A percentile compares a stretch with the other conserved stretches of the same genome.
These are phyloP conservation scores for Termitomyces titanicus DNA, from an alignment of 768 basidiomycete genomes.

Conservation along the genomic window DNA sequence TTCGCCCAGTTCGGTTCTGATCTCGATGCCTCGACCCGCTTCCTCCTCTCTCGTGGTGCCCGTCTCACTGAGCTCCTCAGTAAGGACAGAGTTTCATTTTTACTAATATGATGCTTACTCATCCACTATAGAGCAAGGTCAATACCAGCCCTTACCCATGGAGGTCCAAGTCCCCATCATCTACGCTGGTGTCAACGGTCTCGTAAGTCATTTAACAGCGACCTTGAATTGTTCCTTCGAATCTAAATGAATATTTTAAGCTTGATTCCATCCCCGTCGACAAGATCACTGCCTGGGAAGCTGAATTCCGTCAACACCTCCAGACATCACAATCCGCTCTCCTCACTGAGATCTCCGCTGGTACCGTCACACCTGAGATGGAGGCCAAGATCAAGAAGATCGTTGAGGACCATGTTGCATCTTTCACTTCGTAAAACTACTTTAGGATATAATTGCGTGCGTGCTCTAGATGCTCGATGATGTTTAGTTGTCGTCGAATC, in stretches of 20 bases:
- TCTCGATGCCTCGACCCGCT: slow-evolving; percentile 98
- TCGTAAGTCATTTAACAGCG: slow-evolving; percentile 47
- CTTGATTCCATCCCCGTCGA: slow-evolving; percentile 96
- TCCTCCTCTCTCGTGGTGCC: slow-evolving; percentile 96
- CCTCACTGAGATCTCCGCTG: slow-evolving; percentile 81
- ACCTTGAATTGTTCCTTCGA: background rate
- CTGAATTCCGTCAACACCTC: slow-evolving; percentile 87
- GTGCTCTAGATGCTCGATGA: slow-evolving; percentile 16
- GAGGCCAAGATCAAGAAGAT: slow-evolving; percentile 95
- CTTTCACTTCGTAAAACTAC: slow-evolving; percentile 59
- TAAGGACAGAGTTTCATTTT: slow-evolving; percentile 31
- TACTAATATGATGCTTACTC: slow-evolving; percentile 12
- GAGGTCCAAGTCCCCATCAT: slow-evolving; percentile 98
- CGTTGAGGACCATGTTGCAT: slow-evolving; percentile 83
- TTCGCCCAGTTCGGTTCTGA: slow-evolving; percentile 99
- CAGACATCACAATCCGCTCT: slow-evolving; percentile 68
- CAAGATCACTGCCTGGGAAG: slow-evolving; percentile 91
- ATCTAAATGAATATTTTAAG: slow-evolving; percentile 28
- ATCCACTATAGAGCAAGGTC: slow-evolving; percentile 81
- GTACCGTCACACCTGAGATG: slow-evolving; percentile 83
- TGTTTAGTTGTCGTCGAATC: slow-evolving; percentile 11
- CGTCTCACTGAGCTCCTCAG: slow-evolving; percentile 96
- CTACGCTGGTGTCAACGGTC: slow-evolving; percentile 99
- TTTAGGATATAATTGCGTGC: slow-evolving; percentile 12
- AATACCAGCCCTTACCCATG: slow-evolving; percentile 92